Conservation (phyloP, 2,329 filamentous ascomycete species). For the Phialophora tarda region DNA sequence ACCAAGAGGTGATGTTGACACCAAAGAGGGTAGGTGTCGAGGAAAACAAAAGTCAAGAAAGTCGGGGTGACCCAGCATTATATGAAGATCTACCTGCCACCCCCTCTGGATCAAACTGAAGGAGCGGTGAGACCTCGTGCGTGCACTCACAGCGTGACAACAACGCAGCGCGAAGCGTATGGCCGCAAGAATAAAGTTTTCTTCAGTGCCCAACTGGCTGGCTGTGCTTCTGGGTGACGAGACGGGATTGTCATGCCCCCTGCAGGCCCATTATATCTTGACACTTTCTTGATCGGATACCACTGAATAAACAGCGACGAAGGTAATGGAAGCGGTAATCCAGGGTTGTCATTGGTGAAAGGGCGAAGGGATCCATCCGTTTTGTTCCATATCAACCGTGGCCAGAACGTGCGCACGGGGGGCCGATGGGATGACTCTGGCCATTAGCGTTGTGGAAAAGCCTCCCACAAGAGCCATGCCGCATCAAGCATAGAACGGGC, state of each 20-base stretch:
- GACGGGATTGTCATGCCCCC: neutral
- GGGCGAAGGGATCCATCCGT: neutral
- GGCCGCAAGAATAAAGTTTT: neutral
- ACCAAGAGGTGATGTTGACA: neutral
- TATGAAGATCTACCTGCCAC: neutral
- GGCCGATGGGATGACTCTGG: neutral
- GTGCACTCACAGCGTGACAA: neutral
- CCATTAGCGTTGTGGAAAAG: neutral
- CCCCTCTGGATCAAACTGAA: neutral
- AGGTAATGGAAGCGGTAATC: too few species aligned
- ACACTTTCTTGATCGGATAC: neutral
- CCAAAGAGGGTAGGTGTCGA: neutral
- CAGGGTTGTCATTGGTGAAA: neutral
- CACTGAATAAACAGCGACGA: neutral
- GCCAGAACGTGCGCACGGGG: neutral
- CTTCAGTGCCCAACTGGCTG: neutral
- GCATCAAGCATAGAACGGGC: neutral
- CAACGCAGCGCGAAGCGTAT: neutral
- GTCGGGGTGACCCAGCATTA: neutral
- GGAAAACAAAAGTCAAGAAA: neutral
- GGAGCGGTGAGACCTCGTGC: neutral
- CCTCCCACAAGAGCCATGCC: neutral
- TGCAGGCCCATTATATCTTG: neutral
- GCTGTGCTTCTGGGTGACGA: neutral
- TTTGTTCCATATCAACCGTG: neutral